Conservation (phyloP, 2,329 filamentous ascomycete genomes). For the Volutella citrinella region DNA sequence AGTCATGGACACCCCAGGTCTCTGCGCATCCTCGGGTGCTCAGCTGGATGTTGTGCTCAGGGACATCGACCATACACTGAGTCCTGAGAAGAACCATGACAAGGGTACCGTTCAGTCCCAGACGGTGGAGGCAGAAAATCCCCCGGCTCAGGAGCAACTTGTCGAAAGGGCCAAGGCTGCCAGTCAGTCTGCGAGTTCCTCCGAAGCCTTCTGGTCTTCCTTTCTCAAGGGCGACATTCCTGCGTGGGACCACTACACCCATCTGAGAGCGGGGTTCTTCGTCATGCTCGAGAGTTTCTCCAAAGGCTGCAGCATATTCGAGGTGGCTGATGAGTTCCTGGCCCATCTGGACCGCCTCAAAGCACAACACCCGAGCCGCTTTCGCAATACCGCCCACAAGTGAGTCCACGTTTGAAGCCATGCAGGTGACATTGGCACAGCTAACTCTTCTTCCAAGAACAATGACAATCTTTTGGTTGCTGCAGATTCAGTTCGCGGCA, state of each 20-base stretch:
- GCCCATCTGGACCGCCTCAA: constrained; percentile 23
- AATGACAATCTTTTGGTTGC: constrained; percentile 34
- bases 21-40: constrained; percentile 15
- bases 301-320: constrained; percentile 19
- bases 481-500: constrained; percentile 30
- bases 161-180: constrained; percentile 5
- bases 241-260: constrained; percentile 32
- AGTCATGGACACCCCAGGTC: constrained; percentile 21
- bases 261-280: constrained; percentile 31
- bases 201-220: constrained; percentile 22
- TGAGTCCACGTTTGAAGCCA: no score
- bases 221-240: constrained; percentile 26
- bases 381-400: constrained; percentile 33
- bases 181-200: constrained; percentile 6
- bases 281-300: constrained; percentile 27
- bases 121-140: constrained; percentile 9
- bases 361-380: constrained; percentile 24
- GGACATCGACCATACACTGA: constrained; percentile 15
- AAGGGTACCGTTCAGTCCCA: constrained; percentile 4
- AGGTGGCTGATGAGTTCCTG: constrained; percentile 29
- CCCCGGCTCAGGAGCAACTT: constrained; percentile 14
- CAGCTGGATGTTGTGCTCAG: constrained; percentile 13
- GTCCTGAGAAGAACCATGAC: constrained; percentile 1
- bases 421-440: no score
- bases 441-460: constrained; percentile 19